These are phyloP conservation scores for Aspergillus viridinutans DNA, from an alignment of 2,329 filamentous ascomycete species.

Conservation along the genomic window DNA sequence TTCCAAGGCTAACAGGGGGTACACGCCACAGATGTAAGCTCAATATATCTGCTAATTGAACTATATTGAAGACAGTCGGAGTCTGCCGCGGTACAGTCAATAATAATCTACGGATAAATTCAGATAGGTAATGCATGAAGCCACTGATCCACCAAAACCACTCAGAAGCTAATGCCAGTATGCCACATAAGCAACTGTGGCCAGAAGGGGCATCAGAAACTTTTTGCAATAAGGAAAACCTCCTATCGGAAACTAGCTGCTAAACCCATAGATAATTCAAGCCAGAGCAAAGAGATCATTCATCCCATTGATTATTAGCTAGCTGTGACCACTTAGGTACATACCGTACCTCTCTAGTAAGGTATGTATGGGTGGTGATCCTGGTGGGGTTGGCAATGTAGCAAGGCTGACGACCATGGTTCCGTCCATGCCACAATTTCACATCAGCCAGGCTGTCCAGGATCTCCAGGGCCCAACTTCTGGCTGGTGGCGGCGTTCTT, in stretches of 20 bases:
- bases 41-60: neutral
- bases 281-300: neutral
- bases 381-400: neutral
- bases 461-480: neutral
- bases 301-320: no score
- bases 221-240: neutral
- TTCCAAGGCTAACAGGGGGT: neutral
- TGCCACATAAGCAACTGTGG: neutral
- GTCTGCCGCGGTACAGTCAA: no score
- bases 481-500: constrained; percentile 9
- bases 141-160: neutral
- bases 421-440: constrained; percentile 5
- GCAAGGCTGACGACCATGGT: constrained; percentile 10
- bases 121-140: neutral
- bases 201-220: neutral
- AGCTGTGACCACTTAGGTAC: neutral
- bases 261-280: neutral
- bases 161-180: neutral
- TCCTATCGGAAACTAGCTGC: neutral
- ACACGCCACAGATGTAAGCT: neutral
- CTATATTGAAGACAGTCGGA: neutral
- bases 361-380: no score
- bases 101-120: neutral
- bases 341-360: no score
- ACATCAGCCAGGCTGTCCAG: neutral